Conservation (phyloP, 192 early-diverging fungal species). For the Backusella westeae region DNA sequence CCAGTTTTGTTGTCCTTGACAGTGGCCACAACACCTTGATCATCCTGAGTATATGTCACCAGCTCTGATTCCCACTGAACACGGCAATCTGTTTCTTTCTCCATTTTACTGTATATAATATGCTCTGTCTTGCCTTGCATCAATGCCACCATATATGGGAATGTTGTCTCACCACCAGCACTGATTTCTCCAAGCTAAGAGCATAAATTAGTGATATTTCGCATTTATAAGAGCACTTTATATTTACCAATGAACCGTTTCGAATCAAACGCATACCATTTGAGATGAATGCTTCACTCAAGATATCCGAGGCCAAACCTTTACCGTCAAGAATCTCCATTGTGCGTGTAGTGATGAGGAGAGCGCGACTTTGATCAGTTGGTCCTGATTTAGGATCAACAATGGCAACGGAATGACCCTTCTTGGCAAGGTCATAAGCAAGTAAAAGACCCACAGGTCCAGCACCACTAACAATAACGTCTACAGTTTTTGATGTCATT, state of each 20-base stretch:
- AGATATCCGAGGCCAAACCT: not conserved
- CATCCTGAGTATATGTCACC: conserved; percentile 18
- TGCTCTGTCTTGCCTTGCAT: conserved; percentile 18
- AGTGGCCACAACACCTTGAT: conserved; percentile 3
- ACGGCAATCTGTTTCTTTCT: not conserved
- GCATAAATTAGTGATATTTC: not conserved
- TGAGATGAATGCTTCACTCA: not conserved
- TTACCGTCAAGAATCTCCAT: conserved; percentile 18
- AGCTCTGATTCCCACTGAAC: conserved; percentile 13
- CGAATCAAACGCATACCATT: not conserved
- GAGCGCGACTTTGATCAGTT: conserved; percentile 21
- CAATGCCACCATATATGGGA: conserved; percentile 19
- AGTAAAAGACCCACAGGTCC: conserved; percentile 27
- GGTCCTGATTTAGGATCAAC: conserved; percentile 4
- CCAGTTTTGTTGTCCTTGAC: conserved; percentile 2
- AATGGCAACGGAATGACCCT: conserved; percentile 16
- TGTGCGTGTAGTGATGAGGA: conserved; percentile 16
- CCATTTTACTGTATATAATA: not conserved
- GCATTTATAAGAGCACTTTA: too few relatives aligned
- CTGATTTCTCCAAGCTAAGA: conserved; percentile 5
- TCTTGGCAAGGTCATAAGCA: conserved; percentile 14
- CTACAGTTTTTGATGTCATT: not conserved
- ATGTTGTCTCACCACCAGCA: conserved; percentile 10
- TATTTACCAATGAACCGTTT: not conserved
- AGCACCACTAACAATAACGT: conserved; percentile 23